phyloP scores from a whole-genome alignment of 2,329 filamentous ascomycete genomes.

The Paraphoma chrysanthemicola region DNA sequence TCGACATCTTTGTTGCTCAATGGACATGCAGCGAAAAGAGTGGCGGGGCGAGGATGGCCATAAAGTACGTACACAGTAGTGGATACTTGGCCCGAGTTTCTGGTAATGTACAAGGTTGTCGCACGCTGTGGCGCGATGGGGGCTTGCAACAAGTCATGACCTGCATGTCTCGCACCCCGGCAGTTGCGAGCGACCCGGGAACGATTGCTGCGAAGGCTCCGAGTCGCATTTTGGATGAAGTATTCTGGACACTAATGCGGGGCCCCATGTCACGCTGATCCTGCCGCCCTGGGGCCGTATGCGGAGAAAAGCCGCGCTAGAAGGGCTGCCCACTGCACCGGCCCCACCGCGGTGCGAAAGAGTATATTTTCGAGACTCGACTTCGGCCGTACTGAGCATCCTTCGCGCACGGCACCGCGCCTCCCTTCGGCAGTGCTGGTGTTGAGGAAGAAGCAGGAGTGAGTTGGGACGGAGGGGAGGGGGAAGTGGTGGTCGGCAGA shows the following conservation, averaged over 20 bases:
- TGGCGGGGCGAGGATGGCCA: neutral
- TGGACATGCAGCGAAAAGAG: neutral
- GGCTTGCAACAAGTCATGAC: neutral
- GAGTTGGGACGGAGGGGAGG: constrained; percentile 3
- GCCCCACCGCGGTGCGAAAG: neutral
- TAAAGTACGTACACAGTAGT: no score
- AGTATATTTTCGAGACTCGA: neutral
- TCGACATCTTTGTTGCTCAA: constrained; percentile 18
- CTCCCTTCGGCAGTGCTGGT: neutral
- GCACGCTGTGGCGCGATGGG: neutral
- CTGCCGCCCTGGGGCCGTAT: neutral
- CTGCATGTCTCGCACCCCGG: constrained; percentile 13
- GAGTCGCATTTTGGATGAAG: constrained; percentile 8
- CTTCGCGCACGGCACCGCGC: neutral
- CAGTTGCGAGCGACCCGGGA: constrained; percentile 14
- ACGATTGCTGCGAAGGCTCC: neutral
- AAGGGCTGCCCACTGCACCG: neutral
- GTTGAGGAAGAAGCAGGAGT: neutral
- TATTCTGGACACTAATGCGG: constrained; percentile 15
- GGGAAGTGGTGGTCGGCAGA: constrained; percentile 4
- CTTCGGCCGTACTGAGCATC: neutral
- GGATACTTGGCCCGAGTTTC: neutral
- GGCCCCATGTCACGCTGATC: constrained; percentile 12
- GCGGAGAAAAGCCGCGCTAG: neutral
- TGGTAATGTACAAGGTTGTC: neutral